Percentiles rank a stretch among this genome's conserved stretches.
Evolutionary conservation across 139 green algal species (phyloP).

Genomic region (Chlorella sp.): DNA sequence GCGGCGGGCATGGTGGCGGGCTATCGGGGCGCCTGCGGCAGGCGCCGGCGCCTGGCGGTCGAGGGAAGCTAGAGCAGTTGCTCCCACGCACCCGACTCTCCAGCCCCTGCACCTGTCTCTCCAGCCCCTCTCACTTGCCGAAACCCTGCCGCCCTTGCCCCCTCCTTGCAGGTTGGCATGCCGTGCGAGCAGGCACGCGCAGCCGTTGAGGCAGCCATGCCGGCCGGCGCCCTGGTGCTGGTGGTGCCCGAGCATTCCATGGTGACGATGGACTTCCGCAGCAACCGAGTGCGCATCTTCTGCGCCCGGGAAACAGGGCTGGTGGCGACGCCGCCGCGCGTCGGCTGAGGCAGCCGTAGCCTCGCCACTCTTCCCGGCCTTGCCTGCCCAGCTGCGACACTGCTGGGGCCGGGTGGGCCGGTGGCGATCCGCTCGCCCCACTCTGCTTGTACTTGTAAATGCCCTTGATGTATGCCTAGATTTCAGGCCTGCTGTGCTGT

Average conservation of each 20-base stretch:
- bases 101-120: background rate
- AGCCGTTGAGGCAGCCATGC: conserved; percentile 15
- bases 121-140: background rate
- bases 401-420: no score
- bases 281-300: conserved; percentile 19
- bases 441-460: background rate
- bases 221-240: background rate
- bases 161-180: conserved; percentile 2
- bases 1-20: no score
- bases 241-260: background rate
- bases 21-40: background rate
- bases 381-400: background rate
- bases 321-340: conserved; percentile 7
- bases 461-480: background rate
- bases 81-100: background rate
- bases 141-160: background rate
- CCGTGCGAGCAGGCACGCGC: background rate
- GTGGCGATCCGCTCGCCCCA: no score
- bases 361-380: background rate
- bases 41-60: background rate
- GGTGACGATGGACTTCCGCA: conserved; percentile 44
- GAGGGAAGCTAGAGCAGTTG: background rate
- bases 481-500: no score
- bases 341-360: conserved; percentile 14
- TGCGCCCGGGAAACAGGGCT: background rate